Conservation (phyloP, 2,329 filamentous ascomycete species). For the Colletotrichum phormii region DNA sequence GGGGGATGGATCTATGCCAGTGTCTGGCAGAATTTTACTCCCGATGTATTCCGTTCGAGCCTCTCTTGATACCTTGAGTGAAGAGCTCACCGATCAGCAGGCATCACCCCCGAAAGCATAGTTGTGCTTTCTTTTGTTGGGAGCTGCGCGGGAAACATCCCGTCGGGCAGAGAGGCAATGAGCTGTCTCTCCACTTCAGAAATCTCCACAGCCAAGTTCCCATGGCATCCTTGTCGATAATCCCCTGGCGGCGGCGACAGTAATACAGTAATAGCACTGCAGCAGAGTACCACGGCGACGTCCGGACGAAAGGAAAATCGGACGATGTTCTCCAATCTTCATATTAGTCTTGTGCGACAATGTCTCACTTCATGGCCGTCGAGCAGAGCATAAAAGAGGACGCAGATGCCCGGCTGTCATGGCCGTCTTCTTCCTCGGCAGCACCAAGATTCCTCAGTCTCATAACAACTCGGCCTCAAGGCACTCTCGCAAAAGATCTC, state of each 20-base stretch:
- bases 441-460: background rate
- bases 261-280: too few relatives aligned
- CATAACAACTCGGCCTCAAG: background rate
- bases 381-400: slow-evolving; percentile 22
- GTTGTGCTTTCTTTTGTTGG: slow-evolving; percentile 30
- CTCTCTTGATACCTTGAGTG: background rate
- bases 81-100: background rate
- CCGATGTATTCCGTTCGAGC: background rate
- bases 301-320: background rate
- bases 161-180: slow-evolving; percentile 14
- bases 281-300: background rate
- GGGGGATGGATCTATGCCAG: background rate
- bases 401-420: background rate
- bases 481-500: background rate
- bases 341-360: background rate
- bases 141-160: slow-evolving; percentile 9
- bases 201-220: slow-evolving; percentile 2
- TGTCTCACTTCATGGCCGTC: background rate
- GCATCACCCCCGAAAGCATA: background rate
- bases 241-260: background rate
- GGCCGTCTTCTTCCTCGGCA: slow-evolving; percentile 1
- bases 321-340: background rate
- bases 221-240: background rate
- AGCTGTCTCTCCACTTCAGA: slow-evolving; percentile 19
- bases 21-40: background rate